A percentile compares a stretch with the other conserved stretches of the same genome.
phyloP scores from a whole-genome alignment of 352 stramenopile species.

The Phytophthora pisi region DNA sequence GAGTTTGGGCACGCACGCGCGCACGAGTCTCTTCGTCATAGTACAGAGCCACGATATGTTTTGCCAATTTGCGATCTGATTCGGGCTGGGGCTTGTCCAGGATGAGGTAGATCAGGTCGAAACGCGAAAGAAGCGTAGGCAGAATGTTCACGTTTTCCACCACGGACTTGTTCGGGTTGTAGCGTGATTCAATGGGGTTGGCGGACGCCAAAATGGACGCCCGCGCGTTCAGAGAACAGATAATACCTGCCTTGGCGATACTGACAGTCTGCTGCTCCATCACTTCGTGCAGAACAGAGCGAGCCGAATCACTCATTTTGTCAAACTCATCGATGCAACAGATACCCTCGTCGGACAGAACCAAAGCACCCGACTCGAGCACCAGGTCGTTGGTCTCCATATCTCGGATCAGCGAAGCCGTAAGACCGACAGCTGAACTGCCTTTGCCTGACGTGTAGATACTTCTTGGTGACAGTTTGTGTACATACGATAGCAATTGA shows the following conservation, averaged over 20 bases:
- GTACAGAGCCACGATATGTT: conserved; percentile 98
- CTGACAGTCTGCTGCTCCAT: conserved; percentile 99
- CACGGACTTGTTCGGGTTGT: conserved; percentile 98
- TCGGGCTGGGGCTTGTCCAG: conserved; percentile 96
- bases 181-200: conserved; percentile 98
- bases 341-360: conserved; percentile 97
- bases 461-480: conserved; percentile 95
- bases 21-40: conserved; percentile 85
- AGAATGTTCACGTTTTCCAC: conserved; percentile 99
- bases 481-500: conserved; percentile 97
- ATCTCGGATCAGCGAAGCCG: conserved; percentile 95
- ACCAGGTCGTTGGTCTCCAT: conserved; percentile 98
- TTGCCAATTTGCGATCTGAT: conserved; percentile 94
- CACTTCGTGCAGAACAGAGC: conserved; percentile 98
- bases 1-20: conserved; percentile 43
- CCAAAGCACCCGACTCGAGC: conserved; percentile 96
- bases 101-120: conserved; percentile 99
- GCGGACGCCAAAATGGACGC: conserved; percentile 98
- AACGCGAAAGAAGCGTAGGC: conserved; percentile 97
- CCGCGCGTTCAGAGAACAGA: conserved; percentile 97
- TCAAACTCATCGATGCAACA: conserved; percentile 99
- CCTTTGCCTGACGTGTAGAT: conserved; percentile 99
- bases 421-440: conserved; percentile 98
- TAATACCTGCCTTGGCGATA: conserved; percentile 98
- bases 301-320: conserved; percentile 98